phyloP scores from a whole-genome alignment of 306 rosid genomes.

The Pachyrhizus erosus region DNA sequence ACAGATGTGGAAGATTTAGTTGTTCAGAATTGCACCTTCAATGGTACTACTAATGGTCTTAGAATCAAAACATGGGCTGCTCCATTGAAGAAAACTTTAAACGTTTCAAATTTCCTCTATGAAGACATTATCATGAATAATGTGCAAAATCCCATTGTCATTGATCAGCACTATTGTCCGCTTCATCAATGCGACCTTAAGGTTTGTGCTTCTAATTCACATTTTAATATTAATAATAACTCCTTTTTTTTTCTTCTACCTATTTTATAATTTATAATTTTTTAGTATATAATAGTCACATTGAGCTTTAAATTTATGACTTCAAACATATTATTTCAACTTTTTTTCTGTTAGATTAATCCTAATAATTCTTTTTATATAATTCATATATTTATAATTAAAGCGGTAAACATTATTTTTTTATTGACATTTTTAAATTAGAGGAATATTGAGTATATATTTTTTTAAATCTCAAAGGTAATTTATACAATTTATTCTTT shows the following conservation, averaged over 20 bases:
- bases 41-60: slow-evolving; percentile 55
- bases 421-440: too few species aligned
- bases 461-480: too few species aligned
- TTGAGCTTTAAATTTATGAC: too few species aligned
- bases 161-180: slow-evolving; percentile 71
- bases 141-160: slow-evolving; percentile 56
- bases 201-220: slow-evolving; percentile 40
- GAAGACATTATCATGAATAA: slow-evolving; percentile 59
- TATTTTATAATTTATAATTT: neutral
- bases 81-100: slow-evolving; percentile 2
- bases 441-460: too few species aligned
- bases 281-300: too few species aligned
- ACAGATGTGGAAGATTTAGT: slow-evolving; percentile 46
- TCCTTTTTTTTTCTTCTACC: neutral
- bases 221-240: neutral
- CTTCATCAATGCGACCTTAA: slow-evolving; percentile 28
- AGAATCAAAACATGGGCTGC: slow-evolving; percentile 74
- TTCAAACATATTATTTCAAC: too few species aligned
- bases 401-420: too few species aligned
- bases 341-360: too few species aligned
- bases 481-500: too few species aligned
- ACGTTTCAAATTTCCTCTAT: slow-evolving; percentile 48
- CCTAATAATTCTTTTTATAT: too few species aligned
- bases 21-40: slow-evolving; percentile 56
- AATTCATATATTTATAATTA: too few species aligned